Percentiles rank a stretch among this genome's conserved stretches.
phyloP scores from a whole-genome alignment of 768 basidiomycete species.

The Calocybe indica region DNA sequence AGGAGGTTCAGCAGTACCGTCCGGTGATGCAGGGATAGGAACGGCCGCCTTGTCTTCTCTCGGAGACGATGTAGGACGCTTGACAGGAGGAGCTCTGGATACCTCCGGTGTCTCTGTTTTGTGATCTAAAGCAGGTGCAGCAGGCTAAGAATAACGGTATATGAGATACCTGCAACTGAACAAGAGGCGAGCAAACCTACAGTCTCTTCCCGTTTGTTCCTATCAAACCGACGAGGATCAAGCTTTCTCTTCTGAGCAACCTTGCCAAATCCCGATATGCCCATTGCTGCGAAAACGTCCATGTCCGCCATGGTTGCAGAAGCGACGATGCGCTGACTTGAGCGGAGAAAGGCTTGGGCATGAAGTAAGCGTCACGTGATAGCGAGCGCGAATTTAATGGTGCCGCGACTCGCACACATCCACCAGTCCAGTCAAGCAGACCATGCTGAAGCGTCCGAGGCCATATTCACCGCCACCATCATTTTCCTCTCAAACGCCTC shows the following conservation, averaged over 20 bases:
- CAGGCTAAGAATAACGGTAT: neutral
- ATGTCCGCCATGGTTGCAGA: constrained; percentile 35
- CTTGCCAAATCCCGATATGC: constrained; percentile 82
- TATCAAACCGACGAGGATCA: constrained; percentile 76
- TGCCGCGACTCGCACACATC: neutral
- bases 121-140: constrained; percentile 1
- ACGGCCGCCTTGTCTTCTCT: constrained; percentile 6
- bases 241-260: constrained; percentile 56
- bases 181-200: constrained; percentile 11
- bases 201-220: constrained; percentile 58
- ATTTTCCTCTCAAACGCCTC: neutral
- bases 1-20: constrained; percentile 11
- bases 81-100: neutral
- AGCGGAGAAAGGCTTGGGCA: neutral
- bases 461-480: constrained; percentile 37
- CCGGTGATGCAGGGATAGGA: constrained; percentile 13
- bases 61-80: neutral
- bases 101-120: too few species aligned
- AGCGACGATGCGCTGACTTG: neutral
- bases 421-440: neutral
- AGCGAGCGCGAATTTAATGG: neutral
- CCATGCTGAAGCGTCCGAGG: constrained; percentile 53
- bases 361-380: neutral
- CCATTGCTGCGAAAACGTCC: constrained; percentile 79
- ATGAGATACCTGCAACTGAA: neutral